phyloP scores from a whole-genome alignment of 2,329 filamentous ascomycete genomes.

The Alternaria angustiovoidea region DNA sequence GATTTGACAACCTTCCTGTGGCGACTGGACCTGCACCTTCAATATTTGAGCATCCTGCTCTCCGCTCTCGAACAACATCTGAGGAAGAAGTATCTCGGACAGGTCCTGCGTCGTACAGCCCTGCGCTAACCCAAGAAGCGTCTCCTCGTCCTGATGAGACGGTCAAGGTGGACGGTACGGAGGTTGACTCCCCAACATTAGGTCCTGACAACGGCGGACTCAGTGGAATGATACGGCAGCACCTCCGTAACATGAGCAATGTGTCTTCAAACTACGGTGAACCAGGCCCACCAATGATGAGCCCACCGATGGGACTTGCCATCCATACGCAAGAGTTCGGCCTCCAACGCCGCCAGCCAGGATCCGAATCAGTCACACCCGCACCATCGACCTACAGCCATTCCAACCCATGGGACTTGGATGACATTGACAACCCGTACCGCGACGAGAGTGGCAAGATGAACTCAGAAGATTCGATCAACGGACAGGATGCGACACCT shows the following conservation, averaged over 20 bases:
- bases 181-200: slow-evolving; percentile 80
- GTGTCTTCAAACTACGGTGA: slow-evolving; percentile 76
- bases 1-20: slow-evolving; percentile 46
- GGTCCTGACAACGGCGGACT: slow-evolving; percentile 72
- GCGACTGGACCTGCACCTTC: slow-evolving; percentile 45
- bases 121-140: slow-evolving; percentile 21
- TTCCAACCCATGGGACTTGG: slow-evolving; percentile 64
- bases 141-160: slow-evolving; percentile 10
- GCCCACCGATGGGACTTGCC: slow-evolving; percentile 51
- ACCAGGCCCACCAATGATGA: slow-evolving; percentile 52
- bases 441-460: slow-evolving; percentile 48
- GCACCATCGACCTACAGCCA: slow-evolving; percentile 60
- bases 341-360: slow-evolving; percentile 36
- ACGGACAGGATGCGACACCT: slow-evolving; percentile 29
- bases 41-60: slow-evolving; percentile 48
- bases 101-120: slow-evolving; percentile 7
- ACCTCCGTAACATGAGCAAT: slow-evolving; percentile 82
- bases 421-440: slow-evolving; percentile 56
- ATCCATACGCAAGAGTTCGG: slow-evolving; percentile 44
- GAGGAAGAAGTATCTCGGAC: slow-evolving; percentile 20
- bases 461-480: slow-evolving; percentile 47
- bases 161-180: slow-evolving; percentile 26
- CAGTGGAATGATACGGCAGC: slow-evolving; percentile 82
- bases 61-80: slow-evolving; percentile 45
- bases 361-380: slow-evolving; percentile 50